Evolutionary conservation across 371 early-diverging fungal genomes (phyloP).

Genomic region (Smittium mucronatum): DNA sequence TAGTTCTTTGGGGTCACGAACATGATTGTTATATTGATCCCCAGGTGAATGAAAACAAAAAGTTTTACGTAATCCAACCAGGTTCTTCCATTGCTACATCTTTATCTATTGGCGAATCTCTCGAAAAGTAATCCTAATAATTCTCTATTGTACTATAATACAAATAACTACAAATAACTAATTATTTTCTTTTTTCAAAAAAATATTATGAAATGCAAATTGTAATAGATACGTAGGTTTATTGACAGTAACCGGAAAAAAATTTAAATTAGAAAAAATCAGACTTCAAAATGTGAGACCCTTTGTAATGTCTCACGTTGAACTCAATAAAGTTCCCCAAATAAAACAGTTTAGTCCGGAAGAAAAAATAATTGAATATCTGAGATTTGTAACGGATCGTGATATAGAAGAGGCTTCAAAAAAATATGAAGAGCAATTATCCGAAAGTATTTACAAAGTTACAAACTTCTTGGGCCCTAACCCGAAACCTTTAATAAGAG

Average conservation of each 20-base stretch:
- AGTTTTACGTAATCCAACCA: constrained; percentile 81
- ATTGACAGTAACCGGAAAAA: constrained; percentile 44
- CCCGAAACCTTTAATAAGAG: constrained; percentile 53
- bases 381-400: constrained; percentile 44
- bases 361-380: constrained; percentile 34
- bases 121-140: constrained; percentile 68
- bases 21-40: constrained; percentile 90
- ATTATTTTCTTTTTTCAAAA: no score
- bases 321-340: constrained; percentile 37
- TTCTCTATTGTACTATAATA: no score
- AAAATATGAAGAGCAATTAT: constrained; percentile 41
- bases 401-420: constrained; percentile 49
- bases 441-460: constrained; percentile 4
- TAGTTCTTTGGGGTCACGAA: constrained; percentile 98
- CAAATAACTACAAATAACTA: no score
- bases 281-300: constrained; percentile 75
- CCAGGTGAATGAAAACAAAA: constrained; percentile 41
- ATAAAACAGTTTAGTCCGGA: constrained; percentile 32
- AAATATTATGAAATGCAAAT: no score
- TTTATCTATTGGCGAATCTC: constrained; percentile 80
- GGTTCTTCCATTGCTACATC: constrained; percentile 97
- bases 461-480: constrained; percentile 15
- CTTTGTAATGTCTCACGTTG: constrained; percentile 63
- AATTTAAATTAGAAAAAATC: constrained; percentile 58
- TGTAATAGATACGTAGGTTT: constrained; percentile 54